Evolutionary conservation across 345 rosid genomes (phyloP).

Genomic region (Capsella bursapastoris): DNA sequence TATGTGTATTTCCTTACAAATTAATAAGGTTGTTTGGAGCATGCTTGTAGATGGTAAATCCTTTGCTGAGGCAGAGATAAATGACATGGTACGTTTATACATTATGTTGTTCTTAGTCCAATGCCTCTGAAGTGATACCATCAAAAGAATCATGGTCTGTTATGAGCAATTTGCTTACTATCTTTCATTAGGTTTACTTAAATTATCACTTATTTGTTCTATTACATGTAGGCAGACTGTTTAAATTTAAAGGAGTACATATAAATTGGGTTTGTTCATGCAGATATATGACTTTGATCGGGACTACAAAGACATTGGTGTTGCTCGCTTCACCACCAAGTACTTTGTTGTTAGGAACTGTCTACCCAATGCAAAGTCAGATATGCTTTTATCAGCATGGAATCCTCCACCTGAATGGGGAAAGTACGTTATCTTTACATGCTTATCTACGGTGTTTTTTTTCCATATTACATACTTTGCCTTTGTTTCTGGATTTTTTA

Average conservation of each 20-base stretch:
- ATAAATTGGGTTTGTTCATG: slow-evolving; percentile 1
- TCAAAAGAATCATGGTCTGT: slow-evolving; percentile 16
- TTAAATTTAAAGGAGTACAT: slow-evolving; percentile 16
- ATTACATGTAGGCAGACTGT: slow-evolving; percentile 1
- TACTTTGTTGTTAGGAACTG: slow-evolving; percentile 86
- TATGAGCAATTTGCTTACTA: slow-evolving; percentile 8
- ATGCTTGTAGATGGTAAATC: slow-evolving; percentile 98
- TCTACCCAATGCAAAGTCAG: slow-evolving; percentile 78
- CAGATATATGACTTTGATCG: slow-evolving; percentile 99
- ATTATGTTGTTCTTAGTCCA: slow-evolving; percentile 8
- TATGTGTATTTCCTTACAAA: slow-evolving; percentile 94
- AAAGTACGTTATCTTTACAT: slow-evolving; percentile 56
- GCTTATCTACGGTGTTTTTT: background rate
- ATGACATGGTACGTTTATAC: slow-evolving; percentile 78
- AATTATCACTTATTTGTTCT: slow-evolving; percentile 5
- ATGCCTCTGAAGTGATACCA: background rate
- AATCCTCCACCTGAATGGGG: slow-evolving; percentile 99
- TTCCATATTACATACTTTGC: slow-evolving; percentile 5
- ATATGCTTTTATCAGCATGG: slow-evolving; percentile 94
- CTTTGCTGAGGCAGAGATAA: slow-evolving; percentile 99
- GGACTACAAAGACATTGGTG: slow-evolving; percentile 94
- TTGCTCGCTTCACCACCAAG: slow-evolving; percentile 90
- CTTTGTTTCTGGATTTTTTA: background rate
- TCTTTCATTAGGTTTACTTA: slow-evolving; percentile 8
- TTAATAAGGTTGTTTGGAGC: slow-evolving; percentile 89